Base-by-base conservation (phyloP, 2,329 filamentous ascomycete species). In the Scleromitrula shiraiana region DNA sequence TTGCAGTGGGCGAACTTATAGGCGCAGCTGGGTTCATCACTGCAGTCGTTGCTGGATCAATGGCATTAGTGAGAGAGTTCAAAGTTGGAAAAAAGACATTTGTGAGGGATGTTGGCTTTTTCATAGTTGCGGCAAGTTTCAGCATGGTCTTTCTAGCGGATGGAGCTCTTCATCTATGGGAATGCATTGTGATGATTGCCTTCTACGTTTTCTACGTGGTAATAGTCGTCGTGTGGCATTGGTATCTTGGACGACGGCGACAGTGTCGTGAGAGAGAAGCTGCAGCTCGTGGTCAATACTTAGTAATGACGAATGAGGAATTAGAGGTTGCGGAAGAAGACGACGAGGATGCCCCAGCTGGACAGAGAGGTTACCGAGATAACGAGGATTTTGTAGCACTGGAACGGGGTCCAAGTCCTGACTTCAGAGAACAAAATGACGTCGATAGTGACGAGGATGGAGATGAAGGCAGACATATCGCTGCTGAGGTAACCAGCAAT, bases 21-120 rank as follows among this genome's bases (percentile, higher is more conserved):
- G 93, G 93, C 27, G 93, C 93, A 9, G 93, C 93, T 27, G 82
- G 88, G 54, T 98, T 98, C 69, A 98, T 98, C 65, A 94, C 90
- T 1, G 86, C 90, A 2, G 91, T 98, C 15, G 93, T 98, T 27
- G 89, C 91, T 5, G 93, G 93, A 14, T 95, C 89, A 48, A 98
- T 98, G 93, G 93, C 91, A 12, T 69, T 98, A 47, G 90, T 96
- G n/a, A 78, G 88, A 54, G 93, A 95, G 46, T 98, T 98, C 66
- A 85, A 83, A 56, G 93, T 98, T 44, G 86, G 88, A 45, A 83
- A 82, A 59, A 87, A 85, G 65, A 93, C 88, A 29, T 98, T 97
- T 63, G 77, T 96, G 19, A 78, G 93, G 55, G 93, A 98, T 62
- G 85, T 97, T 9, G 77, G 81, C 50, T 98, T 96, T 70, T 98